phyloP scores from a whole-genome alignment of 1,284 basidiomycete species.

The Tilletiopsis washingtonensis region DNA sequence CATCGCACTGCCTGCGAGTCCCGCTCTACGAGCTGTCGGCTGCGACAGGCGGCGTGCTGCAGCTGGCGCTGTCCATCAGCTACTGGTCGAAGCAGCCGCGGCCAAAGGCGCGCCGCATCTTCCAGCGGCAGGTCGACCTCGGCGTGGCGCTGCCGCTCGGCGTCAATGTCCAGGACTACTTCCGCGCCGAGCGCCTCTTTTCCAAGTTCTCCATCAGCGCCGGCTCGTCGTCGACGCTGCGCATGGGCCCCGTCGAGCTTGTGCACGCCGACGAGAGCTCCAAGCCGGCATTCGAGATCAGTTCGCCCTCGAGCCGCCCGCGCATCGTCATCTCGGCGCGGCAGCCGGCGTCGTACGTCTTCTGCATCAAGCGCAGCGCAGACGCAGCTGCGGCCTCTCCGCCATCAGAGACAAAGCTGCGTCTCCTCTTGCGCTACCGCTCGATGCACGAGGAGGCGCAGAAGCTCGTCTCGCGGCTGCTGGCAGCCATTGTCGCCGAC shows the following conservation, averaged over 20 bases:
- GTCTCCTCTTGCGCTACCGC: constrained; percentile 25
- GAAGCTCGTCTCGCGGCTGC: not conserved
- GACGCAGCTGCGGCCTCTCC: too few species aligned
- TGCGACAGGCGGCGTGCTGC: constrained; percentile 13
- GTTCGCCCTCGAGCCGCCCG: constrained; percentile 1
- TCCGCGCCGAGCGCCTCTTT: constrained; percentile 26
- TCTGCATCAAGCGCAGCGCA: constrained; percentile 19
- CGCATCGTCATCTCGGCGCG: constrained; percentile 19
- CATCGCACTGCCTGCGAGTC: constrained; percentile 6
- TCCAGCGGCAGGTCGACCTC: constrained; percentile 8
- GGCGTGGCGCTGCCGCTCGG: constrained; percentile 33
- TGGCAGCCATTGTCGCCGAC: constrained; percentile 1
- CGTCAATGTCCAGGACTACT: constrained; percentile 46
- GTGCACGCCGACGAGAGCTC: constrained; percentile 5
- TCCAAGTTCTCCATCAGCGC: constrained; percentile 37
- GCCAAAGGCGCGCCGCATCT: constrained; percentile 3
- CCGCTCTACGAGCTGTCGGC: constrained; percentile 10
- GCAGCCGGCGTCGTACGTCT: constrained; percentile 33
- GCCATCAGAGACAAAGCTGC: constrained; percentile 5
- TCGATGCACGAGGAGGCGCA: constrained; percentile 26
- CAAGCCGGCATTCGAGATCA: constrained; percentile 6
- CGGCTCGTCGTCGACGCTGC: constrained; percentile 15
- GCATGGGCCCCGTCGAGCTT: constrained; percentile 15
- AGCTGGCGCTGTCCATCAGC: constrained; percentile 10
- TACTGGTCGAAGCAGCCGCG: constrained; percentile 11